Evolutionary conservation across 225 moss, liverwort and hornwort species (phyloP).

Genomic region (Physcomitrellopsis africana): DNA sequence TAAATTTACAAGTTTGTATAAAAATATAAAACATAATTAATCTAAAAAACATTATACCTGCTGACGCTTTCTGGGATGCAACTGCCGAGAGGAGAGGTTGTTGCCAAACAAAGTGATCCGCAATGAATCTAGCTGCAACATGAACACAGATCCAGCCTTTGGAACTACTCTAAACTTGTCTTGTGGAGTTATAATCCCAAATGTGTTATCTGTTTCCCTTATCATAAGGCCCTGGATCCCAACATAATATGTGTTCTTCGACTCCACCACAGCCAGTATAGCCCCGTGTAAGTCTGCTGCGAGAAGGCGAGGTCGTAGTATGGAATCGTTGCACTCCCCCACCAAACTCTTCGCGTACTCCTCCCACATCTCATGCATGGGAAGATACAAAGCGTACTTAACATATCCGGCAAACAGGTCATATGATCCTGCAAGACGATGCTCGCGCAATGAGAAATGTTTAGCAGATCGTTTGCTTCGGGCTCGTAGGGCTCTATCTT

Average conservation of each 20-base stretch:
- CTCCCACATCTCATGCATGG: slow-evolving; percentile 83
- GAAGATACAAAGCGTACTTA: slow-evolving; percentile 60
- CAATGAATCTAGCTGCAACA: slow-evolving; percentile 54
- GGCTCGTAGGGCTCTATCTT: slow-evolving; percentile 55
- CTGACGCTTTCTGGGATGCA: slow-evolving; percentile 42
- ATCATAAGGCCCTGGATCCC: slow-evolving; percentile 83
- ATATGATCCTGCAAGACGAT: slow-evolving; percentile 72
- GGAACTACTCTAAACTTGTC: slow-evolving; percentile 76
- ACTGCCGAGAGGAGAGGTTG: slow-evolving; percentile 46
- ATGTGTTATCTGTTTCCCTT: slow-evolving; percentile 82
- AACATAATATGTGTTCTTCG: slow-evolving; percentile 56
- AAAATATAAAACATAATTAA: too few species aligned
- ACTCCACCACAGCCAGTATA: slow-evolving; percentile 71
- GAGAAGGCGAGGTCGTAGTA: slow-evolving; percentile 74
- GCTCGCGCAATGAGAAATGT: slow-evolving; percentile 69
- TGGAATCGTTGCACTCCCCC: slow-evolving; percentile 59
- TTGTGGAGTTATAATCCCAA: slow-evolving; percentile 66
- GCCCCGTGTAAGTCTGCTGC: slow-evolving; percentile 90
- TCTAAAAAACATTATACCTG: neutral
- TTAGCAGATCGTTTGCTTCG: slow-evolving; percentile 62
- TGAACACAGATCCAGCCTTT: slow-evolving; percentile 75
- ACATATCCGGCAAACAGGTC: slow-evolving; percentile 57
- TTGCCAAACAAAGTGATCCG: slow-evolving; percentile 51
- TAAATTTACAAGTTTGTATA: too few species aligned
- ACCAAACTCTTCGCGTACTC: slow-evolving; percentile 61